These are phyloP conservation scores for Puccinia hordei DNA, from an alignment of 1,284 basidiomycete genomes.

Conservation along the genomic window DNA sequence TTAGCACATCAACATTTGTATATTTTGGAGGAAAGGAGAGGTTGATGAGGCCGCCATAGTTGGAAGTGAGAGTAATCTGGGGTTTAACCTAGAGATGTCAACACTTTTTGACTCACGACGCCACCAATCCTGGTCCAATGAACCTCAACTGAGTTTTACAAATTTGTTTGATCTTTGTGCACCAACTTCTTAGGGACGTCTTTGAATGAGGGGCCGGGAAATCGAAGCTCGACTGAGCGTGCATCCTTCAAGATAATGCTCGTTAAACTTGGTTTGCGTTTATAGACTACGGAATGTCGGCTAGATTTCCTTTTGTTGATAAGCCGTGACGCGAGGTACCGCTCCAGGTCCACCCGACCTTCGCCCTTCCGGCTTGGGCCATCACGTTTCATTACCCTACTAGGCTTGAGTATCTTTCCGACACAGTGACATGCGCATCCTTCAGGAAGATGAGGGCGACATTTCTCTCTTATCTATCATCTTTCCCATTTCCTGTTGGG, in stretches of 20 bases:
- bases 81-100: neutral
- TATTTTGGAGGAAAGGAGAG: neutral
- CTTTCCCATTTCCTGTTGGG: too few species aligned
- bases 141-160: constrained; percentile 58
- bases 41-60: too few species aligned
- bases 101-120: constrained; percentile 59
- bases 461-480: too few species aligned
- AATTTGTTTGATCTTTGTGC: constrained; percentile 22
- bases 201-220: neutral
- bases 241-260: neutral
- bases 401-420: too few species aligned
- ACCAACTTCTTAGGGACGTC: neutral
- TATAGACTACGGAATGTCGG: neutral
- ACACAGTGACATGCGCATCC: too few species aligned
- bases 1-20: neutral
- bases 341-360: too few species aligned
- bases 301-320: neutral
- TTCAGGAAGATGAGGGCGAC: too few species aligned
- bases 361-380: too few species aligned
- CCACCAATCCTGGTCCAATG: constrained; percentile 61
- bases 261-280: neutral
- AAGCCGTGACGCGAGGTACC: too few species aligned
- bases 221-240: neutral
- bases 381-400: too few species aligned
- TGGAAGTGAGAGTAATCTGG: neutral